Evolutionary conservation across 352 stramenopile genomes (phyloP).

Genomic region (Sclerospora graminicola): DNA sequence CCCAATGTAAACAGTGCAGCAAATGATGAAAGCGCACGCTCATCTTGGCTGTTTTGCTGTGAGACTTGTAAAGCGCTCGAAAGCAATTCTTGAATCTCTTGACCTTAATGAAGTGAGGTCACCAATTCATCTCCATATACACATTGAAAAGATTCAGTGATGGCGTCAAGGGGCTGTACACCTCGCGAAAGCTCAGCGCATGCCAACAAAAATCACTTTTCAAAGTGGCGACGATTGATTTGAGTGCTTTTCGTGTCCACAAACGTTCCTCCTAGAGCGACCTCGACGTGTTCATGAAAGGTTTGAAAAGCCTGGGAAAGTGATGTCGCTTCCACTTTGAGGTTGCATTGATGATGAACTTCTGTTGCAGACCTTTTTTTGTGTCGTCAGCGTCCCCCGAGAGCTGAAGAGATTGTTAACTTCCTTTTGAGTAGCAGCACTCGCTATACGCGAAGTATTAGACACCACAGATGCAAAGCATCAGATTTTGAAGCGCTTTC

Average conservation of each 20-base stretch:
- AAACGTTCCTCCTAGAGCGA: slow-evolving; percentile 16
- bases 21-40: slow-evolving; percentile 29
- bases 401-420: slow-evolving; percentile 27
- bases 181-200: slow-evolving; percentile 60
- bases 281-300: slow-evolving; percentile 41
- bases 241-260: slow-evolving; percentile 18
- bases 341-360: too few relatives aligned
- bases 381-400: slow-evolving; percentile 37
- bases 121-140: slow-evolving; percentile 56
- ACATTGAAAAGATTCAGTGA: slow-evolving; percentile 41
- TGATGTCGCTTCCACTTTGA: slow-evolving; percentile 6
- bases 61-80: slow-evolving; percentile 21
- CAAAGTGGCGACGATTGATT: slow-evolving; percentile 61
- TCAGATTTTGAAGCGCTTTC: slow-evolving; percentile 25
- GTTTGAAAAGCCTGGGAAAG: slow-evolving; percentile 53
- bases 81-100: slow-evolving; percentile 26
- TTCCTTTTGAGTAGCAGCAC: slow-evolving; percentile 19
- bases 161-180: slow-evolving; percentile 28
- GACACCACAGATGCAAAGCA: slow-evolving; percentile 18
- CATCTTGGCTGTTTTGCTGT: slow-evolving; percentile 7
- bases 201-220: slow-evolving; percentile 66
- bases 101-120: slow-evolving; percentile 30
- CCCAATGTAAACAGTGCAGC: slow-evolving; percentile 33
- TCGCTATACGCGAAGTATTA: slow-evolving; percentile 20
- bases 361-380: slow-evolving; percentile 30